Evolutionary conservation across 148 eudicot genomes (phyloP).

Genomic region (Persicaria tinctoria): DNA sequence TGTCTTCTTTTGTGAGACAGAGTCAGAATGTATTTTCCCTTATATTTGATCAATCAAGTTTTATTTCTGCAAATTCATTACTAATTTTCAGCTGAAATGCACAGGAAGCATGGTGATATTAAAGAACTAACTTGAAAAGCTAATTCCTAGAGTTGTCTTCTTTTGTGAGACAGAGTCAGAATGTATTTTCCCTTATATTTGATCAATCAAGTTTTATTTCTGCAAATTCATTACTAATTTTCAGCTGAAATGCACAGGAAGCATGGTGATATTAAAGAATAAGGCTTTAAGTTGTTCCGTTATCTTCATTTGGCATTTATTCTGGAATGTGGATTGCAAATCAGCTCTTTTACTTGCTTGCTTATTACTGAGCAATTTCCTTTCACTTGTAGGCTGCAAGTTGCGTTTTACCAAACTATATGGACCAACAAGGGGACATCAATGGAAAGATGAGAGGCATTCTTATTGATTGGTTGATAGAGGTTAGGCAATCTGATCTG

Average conservation of each 20-base stretch:
- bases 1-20: background rate
- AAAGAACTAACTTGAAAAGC: background rate
- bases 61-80: background rate
- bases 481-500: conserved; percentile 31
- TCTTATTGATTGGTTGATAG: conserved; percentile 92
- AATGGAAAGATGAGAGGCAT: conserved; percentile 81
- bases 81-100: background rate
- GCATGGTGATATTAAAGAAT: background rate
- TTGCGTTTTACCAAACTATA: conserved; percentile 51
- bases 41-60: background rate
- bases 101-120: background rate
- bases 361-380: background rate
- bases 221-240: background rate
- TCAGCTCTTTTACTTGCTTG: background rate
- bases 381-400: conserved; percentile 34
- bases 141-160: too few relatives aligned
- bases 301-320: background rate
- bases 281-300: background rate
- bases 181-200: background rate
- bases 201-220: background rate
- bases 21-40: background rate
- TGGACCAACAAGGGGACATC: conserved; percentile 60
- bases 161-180: background rate
- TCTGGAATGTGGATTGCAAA: background rate
- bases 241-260: background rate